Percentiles rank a stretch among this genome's conserved stretches.
phyloP scores from a whole-genome alignment of 2,329 filamentous ascomycete species.

The Pestalotiopsis fici region DNA sequence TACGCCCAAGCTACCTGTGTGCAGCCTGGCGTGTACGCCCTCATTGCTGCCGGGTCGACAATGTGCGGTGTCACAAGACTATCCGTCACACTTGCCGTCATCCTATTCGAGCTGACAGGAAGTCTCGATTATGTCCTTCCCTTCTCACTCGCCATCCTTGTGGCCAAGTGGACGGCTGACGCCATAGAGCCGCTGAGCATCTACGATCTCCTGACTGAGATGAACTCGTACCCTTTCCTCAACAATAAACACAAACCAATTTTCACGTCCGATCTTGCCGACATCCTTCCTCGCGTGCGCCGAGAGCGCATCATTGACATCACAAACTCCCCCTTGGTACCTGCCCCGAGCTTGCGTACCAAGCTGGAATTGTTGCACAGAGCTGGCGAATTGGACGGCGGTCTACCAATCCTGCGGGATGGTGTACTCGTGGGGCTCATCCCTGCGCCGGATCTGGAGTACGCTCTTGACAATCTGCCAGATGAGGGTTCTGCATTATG shows the following conservation, averaged over 20 bases:
- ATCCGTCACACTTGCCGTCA: conserved; percentile 91
- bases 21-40: conserved; percentile 93
- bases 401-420: conserved; percentile 81
- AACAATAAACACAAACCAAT: conserved; percentile 93
- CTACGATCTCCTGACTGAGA: conserved; percentile 91
- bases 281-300: conserved; percentile 78
- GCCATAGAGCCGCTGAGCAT: conserved; percentile 93
- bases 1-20: conserved; percentile 79
- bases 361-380: conserved; percentile 83
- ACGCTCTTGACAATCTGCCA: conserved; percentile 80
- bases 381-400: conserved; percentile 88
- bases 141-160: conserved; percentile 87
- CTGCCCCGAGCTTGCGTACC: conserved; percentile 72
- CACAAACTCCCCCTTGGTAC: conserved; percentile 76
- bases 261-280: conserved; percentile 84
- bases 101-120: conserved; percentile 93
- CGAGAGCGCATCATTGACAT: conserved; percentile 86
- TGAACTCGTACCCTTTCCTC: conserved; percentile 98
- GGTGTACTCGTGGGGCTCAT: conserved; percentile 86
- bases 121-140: conserved; percentile 94
- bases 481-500: conserved; percentile 76
- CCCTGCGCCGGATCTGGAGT: conserved; percentile 91
- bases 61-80: conserved; percentile 97
- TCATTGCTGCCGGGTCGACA: conserved; percentile 91
- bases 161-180: conserved; percentile 98